Evolutionary conservation across 495 filamentous ascomycete species (phyloP), one percentile per base, ranked within the genome.

Genomic region (Aspergillus sclerotiicarbonarius): DNA sequence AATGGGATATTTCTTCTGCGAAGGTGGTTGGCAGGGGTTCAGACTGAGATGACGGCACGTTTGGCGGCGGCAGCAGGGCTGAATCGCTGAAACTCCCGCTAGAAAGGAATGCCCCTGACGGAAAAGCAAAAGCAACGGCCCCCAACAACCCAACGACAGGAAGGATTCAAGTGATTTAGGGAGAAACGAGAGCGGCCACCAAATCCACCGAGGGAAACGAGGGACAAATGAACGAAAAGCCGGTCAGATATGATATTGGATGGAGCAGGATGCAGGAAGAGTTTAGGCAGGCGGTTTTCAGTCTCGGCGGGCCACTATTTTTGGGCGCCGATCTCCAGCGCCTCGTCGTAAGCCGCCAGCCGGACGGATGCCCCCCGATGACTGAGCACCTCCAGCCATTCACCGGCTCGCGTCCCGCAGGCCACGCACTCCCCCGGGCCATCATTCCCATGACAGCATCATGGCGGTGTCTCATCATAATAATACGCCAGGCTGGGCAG

Each of bases 221-320:
- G 30, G 25, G 33, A 31, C 32, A 43, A 16, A 48, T 32, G n/a
- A 51, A 33, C 16, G n/a, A 20, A 45, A 41, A 6, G 33, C 33
- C 8, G 33, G 33, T 37, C 9, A 15, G 33, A 37, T 9, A 37
- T 37, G 33, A 2, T 4, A 37, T 9, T 37, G 8, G 33, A 37
- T 37, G 33, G 33, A n/a, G 37, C 13, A n/a, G 37, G 37, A n/a
- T 12, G 37, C 37, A 41, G 13, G 37, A 44, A 43, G 41, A 43
- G 35, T 46, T 56, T 61, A 61, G 59, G 59, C 54, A 61, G 59
- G 52, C 50, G 54, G 48, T 54, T 49, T 41, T 57, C 54, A 15
- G 47, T 30, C 29, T 50, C n/a, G 47, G 52, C 58, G 37, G 52
- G 29, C 29, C 30, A 46, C 59, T 55, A 60, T 54, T 55, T 60